Base-by-base conservation (phyloP, 106 monocot genomes). In the Triglochin maritima region DNA sequence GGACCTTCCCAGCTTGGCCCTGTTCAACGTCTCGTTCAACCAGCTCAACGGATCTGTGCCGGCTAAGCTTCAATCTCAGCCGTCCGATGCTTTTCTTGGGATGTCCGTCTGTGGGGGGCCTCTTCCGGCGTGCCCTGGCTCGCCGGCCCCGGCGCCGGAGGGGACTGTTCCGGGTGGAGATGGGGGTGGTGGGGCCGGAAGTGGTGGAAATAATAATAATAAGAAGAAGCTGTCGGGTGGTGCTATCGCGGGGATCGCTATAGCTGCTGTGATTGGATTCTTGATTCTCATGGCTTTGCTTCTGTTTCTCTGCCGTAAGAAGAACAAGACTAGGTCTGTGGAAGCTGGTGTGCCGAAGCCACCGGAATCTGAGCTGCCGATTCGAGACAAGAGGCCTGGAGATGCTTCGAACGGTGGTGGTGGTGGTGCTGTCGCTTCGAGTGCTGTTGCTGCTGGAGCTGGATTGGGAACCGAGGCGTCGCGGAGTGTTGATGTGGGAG, bases 231-330 rank as follows among this genome's bases (percentile, higher is more conserved):
- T 92, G 41, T 87, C 87, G 5, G 87, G 83, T 7, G 87, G 85
- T n/a, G 92, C 82, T 5, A 85, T 92, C 56, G 87, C 92, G 48
- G 92, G 85, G n/a, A 87, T 92, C 64, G 84, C 79, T 2, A 71
- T 87, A 14, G 92, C 75, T 9, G 67, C 82, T 5, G 76, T 67
- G 57, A 41, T 75, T 45, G 78, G 42, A 2, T 54, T 85, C 10
- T 44, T 87, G 46, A 14, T 83, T 29, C 42, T 87, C 3, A 7
- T 81, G 5, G 43, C 6, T 5, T 48, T 85, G 5, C 55, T 87
- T 6, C 5, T 89, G 50, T 49, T 81, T 41, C 50, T 81, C 51
- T 90, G 89, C 65, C 55, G 82, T 50, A 76, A 66, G 56, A 50
- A 53, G 9, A 57, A 47, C 62, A 59, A 56, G 48, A 62, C 67